Evolutionary conservation across 1,139 yeast genomes (phyloP).

Genomic region (Candida smagusa): DNA sequence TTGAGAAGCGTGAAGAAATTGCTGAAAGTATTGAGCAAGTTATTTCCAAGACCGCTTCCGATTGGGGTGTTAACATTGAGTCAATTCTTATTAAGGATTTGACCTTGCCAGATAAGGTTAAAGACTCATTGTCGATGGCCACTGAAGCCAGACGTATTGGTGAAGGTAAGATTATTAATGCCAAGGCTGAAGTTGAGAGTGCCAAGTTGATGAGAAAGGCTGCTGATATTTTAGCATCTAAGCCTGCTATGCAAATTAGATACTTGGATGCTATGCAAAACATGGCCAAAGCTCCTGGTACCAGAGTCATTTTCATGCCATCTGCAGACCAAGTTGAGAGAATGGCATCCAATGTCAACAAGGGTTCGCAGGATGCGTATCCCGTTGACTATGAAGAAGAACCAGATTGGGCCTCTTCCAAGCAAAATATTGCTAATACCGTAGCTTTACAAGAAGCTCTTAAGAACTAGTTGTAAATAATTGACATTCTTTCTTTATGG

Average conservation of each 20-base stretch:
- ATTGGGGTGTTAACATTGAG: constrained; percentile 75
- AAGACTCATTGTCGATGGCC: constrained; percentile 66
- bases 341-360: constrained; percentile 18
- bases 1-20: constrained; percentile 71
- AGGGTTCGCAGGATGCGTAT: constrained; percentile 1
- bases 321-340: constrained; percentile 42
- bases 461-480: constrained; percentile 1
- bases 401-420: constrained; percentile 14
- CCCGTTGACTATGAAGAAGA: constrained; percentile 15
- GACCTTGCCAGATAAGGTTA: constrained; percentile 54
- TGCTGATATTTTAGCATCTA: constrained; percentile 71
- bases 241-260: constrained; percentile 78
- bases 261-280: constrained; percentile 77
- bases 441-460: constrained; percentile 19
- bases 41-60: constrained; percentile 60
- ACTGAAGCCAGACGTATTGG: constrained; percentile 77
- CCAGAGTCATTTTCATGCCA: constrained; percentile 77
- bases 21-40: constrained; percentile 64
- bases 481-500: background rate
- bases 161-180: constrained; percentile 73
- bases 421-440: constrained; percentile 12
- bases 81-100: constrained; percentile 69
- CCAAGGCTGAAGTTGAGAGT: constrained; percentile 73
- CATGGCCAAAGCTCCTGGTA: constrained; percentile 61
- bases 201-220: constrained; percentile 79